Evolutionary conservation across 2,329 filamentous ascomycete genomes (phyloP).

Genomic region (Penicillium italicum): DNA sequence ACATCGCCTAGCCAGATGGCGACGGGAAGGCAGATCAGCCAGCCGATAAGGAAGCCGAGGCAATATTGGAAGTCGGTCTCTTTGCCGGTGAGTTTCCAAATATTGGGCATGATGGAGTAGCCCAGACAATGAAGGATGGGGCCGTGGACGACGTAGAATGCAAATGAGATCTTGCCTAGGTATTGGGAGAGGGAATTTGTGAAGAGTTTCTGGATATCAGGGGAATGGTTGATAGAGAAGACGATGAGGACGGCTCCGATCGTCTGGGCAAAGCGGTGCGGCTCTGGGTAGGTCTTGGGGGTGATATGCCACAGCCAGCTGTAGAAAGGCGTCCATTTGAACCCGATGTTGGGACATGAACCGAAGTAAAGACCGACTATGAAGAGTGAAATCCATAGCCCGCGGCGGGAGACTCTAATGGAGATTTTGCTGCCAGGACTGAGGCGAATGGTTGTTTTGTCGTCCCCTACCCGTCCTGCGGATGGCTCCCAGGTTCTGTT

Average conservation of each 20-base stretch:
- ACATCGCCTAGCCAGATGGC: slow-evolving; percentile 57
- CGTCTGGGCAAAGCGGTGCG: slow-evolving; percentile 45
- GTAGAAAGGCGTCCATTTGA: slow-evolving; percentile 43
- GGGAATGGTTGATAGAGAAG: slow-evolving; percentile 41
- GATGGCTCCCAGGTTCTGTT: slow-evolving; percentile 35
- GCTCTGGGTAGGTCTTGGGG: slow-evolving; percentile 41
- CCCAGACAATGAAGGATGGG: slow-evolving; percentile 44
- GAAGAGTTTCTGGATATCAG: slow-evolving; percentile 42
- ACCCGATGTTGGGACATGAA: slow-evolving; percentile 41
- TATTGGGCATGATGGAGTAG: slow-evolving; percentile 43
- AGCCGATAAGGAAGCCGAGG: slow-evolving; percentile 40
- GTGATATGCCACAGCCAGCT: slow-evolving; percentile 39
- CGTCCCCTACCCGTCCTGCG: background rate
- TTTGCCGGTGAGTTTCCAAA: slow-evolving; percentile 41
- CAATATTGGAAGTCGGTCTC: slow-evolving; percentile 40
- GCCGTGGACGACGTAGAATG: slow-evolving; percentile 48
- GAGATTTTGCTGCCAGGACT: slow-evolving; percentile 13
- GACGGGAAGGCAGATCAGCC: slow-evolving; percentile 38
- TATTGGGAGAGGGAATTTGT: slow-evolving; percentile 43
- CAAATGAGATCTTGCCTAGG: slow-evolving; percentile 47
- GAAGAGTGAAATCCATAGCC: slow-evolving; percentile 39
- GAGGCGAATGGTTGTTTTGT: slow-evolving; percentile 22
- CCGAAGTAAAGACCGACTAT: slow-evolving; percentile 43
- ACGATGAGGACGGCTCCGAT: slow-evolving; percentile 44
- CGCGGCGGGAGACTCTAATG: slow-evolving; percentile 26